phyloP scores from a whole-genome alignment of 129 eudicot genomes.

The Tagetes erecta region DNA sequence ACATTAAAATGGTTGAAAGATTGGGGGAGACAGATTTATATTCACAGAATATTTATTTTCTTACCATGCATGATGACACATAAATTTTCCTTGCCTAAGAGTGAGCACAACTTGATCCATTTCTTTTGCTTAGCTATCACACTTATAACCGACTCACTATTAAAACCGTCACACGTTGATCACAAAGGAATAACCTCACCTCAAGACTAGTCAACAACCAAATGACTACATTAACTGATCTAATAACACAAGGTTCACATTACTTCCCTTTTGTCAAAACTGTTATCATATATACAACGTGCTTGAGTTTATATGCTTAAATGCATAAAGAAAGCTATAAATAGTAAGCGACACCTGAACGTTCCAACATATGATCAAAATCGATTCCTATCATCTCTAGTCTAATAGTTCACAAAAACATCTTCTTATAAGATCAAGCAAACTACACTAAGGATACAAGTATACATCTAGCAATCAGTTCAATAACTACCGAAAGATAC shows the following conservation, averaged over 20 bases:
- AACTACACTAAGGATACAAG: neutral
- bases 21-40: neutral
- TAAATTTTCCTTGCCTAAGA: neutral
- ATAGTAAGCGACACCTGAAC: neutral
- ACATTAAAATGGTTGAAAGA: neutral
- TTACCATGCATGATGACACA: neutral
- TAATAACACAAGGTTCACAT: neutral
- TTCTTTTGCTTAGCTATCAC: neutral
- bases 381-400: neutral
- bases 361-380: neutral
- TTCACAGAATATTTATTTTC: neutral
- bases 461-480: conserved; percentile 1
- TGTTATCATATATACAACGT: neutral
- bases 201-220: neutral
- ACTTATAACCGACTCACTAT: neutral
- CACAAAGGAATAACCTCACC: neutral
- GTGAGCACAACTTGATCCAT: neutral
- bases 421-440: neutral
- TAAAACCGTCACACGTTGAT: neutral
- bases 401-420: neutral
- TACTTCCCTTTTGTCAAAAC: conserved; percentile 11
- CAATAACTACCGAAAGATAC: neutral
- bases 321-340: neutral
- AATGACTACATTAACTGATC: neutral
- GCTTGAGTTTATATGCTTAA: neutral